Percentiles rank a stretch among this genome's conserved stretches.
Conservation (phyloP, 805 yeast species). For the Zygosaccharomyces pseudorouxii region DNA sequence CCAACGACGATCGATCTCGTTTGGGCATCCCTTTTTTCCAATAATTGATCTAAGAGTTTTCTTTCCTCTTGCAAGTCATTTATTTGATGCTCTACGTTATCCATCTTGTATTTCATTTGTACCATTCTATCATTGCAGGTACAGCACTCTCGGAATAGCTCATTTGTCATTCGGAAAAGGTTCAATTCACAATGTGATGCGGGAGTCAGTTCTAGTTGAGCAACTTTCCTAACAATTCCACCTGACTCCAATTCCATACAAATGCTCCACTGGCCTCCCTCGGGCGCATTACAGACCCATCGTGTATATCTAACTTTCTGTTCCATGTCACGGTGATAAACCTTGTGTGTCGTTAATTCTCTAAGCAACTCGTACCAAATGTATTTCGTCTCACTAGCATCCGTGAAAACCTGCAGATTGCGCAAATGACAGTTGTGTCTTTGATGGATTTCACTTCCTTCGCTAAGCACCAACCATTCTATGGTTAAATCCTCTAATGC, state of each 20-base stretch:
- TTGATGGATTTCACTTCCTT: constrained; percentile 23
- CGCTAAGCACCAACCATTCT: constrained; percentile 20
- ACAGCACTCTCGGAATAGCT: constrained; percentile 15
- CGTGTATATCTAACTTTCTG: constrained; percentile 10
- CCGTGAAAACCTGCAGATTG: constrained; percentile 15
- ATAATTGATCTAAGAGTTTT: constrained; percentile 12
- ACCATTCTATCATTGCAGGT: constrained; percentile 15
- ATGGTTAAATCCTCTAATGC: constrained; percentile 8
- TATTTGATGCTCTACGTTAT: not conserved
- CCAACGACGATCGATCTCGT: constrained; percentile 21
- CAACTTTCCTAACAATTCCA: constrained; percentile 22
- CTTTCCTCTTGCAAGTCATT: constrained; percentile 11
- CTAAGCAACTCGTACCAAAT: constrained; percentile 28
- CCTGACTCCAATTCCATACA: constrained; percentile 19
- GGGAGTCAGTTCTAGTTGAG: constrained; percentile 17
- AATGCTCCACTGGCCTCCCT: constrained; percentile 16
- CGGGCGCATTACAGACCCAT: constrained; percentile 19
- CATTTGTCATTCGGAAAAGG: constrained; percentile 22
- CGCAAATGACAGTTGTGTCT: not conserved
- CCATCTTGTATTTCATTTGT: not conserved
- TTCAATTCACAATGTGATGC: constrained; percentile 23
- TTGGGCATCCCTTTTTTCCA: constrained; percentile 23
- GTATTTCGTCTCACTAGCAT: not conserved
- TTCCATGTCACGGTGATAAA: constrained; percentile 9
- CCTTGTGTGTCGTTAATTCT: constrained; percentile 18